These are phyloP conservation scores for Cutaneotrichosporon arboriforme DNA, from an alignment of 1,284 basidiomycete genomes.

Conservation along the genomic window DNA sequence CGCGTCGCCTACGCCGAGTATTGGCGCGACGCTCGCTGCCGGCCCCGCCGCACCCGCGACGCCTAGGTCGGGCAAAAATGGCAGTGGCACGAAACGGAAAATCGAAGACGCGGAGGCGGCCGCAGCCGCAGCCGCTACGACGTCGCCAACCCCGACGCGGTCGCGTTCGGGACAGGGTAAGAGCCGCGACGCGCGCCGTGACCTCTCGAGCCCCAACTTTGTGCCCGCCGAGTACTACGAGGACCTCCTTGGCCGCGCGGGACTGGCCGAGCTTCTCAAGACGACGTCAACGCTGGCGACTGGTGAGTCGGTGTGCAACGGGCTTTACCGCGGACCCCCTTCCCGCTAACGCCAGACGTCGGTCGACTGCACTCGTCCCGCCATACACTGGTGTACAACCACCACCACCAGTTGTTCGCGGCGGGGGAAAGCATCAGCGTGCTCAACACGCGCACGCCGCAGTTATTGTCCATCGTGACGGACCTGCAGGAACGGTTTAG, in stretches of 20 bases:
- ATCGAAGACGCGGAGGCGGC: too few relatives aligned
- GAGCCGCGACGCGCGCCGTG: not conserved
- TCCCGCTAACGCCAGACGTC: slow-evolving; percentile 30
- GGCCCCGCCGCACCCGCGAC: slow-evolving; percentile 31
- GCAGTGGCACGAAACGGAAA: too few relatives aligned
- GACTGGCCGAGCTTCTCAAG: slow-evolving; percentile 36
- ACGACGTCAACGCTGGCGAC: slow-evolving; percentile 29
- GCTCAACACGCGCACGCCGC: slow-evolving; percentile 45
- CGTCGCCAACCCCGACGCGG: not conserved
- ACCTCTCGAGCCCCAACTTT: slow-evolving; percentile 22
- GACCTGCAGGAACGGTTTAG: slow-evolving; percentile 44
- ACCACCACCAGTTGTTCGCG: slow-evolving; percentile 48
- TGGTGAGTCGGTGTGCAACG: slow-evolving; percentile 24
- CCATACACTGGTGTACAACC: slow-evolving; percentile 47
- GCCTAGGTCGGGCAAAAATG: slow-evolving; percentile 42
- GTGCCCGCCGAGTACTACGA: slow-evolving; percentile 41
- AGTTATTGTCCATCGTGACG: slow-evolving; percentile 44
- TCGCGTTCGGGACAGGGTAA: not conserved
- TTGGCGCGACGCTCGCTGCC: slow-evolving; percentile 1
- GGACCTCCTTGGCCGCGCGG: slow-evolving; percentile 33
- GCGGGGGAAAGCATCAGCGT: slow-evolving; percentile 46
- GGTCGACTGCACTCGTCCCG: slow-evolving; percentile 41
- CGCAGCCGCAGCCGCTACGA: too few relatives aligned
- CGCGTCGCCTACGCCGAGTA: not conserved
- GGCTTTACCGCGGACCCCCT: not conserved